phyloP scores from a whole-genome alignment of 768 basidiomycete species.

The Lactarius hatsudake region DNA sequence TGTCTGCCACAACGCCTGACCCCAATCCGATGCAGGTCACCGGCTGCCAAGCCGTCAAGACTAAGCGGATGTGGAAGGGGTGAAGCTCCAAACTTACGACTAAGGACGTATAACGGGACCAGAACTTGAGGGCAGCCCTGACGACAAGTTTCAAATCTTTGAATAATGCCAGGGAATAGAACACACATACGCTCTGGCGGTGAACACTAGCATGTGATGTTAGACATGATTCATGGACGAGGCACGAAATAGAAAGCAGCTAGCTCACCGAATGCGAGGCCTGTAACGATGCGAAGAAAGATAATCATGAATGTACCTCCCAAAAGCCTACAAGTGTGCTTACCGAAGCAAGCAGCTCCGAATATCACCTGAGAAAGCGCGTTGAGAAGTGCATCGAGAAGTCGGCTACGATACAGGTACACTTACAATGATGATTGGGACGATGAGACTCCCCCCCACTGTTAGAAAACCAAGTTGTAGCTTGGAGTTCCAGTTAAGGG shows the following conservation, averaged over 20 bases:
- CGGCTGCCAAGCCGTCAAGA: slow-evolving; percentile 36
- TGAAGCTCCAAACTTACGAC: slow-evolving; percentile 28
- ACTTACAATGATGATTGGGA: slow-evolving; percentile 4
- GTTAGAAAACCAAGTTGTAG: neutral
- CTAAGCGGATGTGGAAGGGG: neutral
- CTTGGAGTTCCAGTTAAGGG: neutral
- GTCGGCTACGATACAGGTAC: too few species aligned
- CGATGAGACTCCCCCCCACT: slow-evolving; percentile 4
- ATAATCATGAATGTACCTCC: neutral
- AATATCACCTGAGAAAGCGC: slow-evolving; percentile 32
- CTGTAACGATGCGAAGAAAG: slow-evolving; percentile 18
- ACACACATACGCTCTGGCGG: slow-evolving; percentile 42
- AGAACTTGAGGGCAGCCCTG: slow-evolving; percentile 33
- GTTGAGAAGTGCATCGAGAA: neutral
- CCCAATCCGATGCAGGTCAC: slow-evolving; percentile 48
- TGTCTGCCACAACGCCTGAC: slow-evolving; percentile 49
- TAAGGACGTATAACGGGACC: slow-evolving; percentile 38
- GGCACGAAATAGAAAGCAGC: neutral
- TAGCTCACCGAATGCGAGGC: slow-evolving; percentile 30
- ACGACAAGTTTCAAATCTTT: slow-evolving; percentile 16
- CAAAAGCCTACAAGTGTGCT: slow-evolving; percentile 13
- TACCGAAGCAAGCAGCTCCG: slow-evolving; percentile 45
- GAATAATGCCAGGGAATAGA: neutral
- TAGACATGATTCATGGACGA: neutral
- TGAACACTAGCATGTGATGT: slow-evolving; percentile 41